These are phyloP conservation scores for Globisporangium canariense DNA, from an alignment of 352 stramenopile species.

Conservation along the genomic window DNA sequence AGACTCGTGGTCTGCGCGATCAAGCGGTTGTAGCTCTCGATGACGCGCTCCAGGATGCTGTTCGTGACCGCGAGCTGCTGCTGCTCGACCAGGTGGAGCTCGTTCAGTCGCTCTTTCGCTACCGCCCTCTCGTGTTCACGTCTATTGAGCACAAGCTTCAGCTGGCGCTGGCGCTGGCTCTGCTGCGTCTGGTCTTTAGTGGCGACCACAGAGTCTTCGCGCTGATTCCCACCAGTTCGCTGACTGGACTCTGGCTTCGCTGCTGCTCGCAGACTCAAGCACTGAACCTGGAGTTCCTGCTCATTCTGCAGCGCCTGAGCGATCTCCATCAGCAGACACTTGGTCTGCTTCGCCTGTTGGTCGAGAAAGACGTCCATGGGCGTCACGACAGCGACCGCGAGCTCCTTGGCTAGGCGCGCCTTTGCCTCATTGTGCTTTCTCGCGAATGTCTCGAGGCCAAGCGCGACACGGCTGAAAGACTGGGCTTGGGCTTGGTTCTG, in stretches of 20 bases:
- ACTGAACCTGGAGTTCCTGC: slow-evolving; percentile 19
- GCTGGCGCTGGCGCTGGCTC: not conserved
- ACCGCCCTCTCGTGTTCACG: slow-evolving; percentile 24
- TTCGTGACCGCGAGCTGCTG: slow-evolving; percentile 27
- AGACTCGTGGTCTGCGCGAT: slow-evolving; percentile 11
- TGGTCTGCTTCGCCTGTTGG: slow-evolving; percentile 36
- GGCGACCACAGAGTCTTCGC: not conserved
- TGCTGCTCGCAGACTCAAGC: not conserved
- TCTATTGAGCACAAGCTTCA: slow-evolving; percentile 11
- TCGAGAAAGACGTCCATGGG: slow-evolving; percentile 33
- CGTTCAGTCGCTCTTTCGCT: slow-evolving; percentile 33
- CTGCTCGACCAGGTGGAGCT: slow-evolving; percentile 33
- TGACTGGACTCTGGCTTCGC: not conserved
- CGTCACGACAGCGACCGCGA: slow-evolving; percentile 24
- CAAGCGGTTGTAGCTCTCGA: slow-evolving; percentile 26
- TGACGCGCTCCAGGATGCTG: slow-evolving; percentile 18
- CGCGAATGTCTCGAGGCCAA: slow-evolving; percentile 28
- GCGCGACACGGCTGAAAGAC: slow-evolving; percentile 23
- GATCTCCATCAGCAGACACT: slow-evolving; percentile 41
- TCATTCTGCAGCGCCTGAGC: slow-evolving; percentile 40
- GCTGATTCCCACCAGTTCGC: not conserved
- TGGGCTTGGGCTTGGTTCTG: slow-evolving; percentile 14
- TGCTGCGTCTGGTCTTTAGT: slow-evolving; percentile 1
- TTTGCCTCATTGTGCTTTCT: slow-evolving; percentile 19
- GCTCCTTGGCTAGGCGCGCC: slow-evolving; percentile 22